A percentile compares a stretch with the other conserved stretches of the same genome.
These are phyloP conservation scores for Raffaelea albimanens DNA, from an alignment of 2,329 filamentous ascomycete genomes.

Conservation along the genomic window DNA sequence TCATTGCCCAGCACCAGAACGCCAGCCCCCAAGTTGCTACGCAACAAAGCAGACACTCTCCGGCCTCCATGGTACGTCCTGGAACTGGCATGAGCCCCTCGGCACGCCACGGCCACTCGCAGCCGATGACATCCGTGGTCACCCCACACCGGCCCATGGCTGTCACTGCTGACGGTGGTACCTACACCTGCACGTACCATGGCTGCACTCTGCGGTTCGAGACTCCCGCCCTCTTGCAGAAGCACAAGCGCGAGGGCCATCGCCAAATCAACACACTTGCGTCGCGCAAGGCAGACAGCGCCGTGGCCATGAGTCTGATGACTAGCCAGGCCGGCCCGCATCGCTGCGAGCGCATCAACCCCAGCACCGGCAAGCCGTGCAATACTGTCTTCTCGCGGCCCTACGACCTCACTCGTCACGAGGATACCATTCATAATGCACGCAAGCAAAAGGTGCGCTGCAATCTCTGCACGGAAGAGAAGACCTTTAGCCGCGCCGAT, in stretches of 20 bases:
- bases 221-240: constrained; percentile 75
- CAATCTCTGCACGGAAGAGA: constrained; percentile 87
- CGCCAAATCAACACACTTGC: constrained; percentile 55
- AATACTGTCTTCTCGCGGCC: constrained; percentile 89
- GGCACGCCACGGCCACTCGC: background rate
- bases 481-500: constrained; percentile 93
- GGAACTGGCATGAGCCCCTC: constrained; percentile 18
- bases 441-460: constrained; percentile 93
- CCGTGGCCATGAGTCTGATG: constrained; percentile 45
- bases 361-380: constrained; percentile 89
- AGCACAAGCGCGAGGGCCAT: constrained; percentile 92
- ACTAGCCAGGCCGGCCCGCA: constrained; percentile 92
- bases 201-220: constrained; percentile 85
- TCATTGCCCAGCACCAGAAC: constrained; percentile 24
- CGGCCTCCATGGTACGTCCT: constrained; percentile 8
- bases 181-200: constrained; percentile 94
- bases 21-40: background rate
- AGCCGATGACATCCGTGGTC: constrained; percentile 6
- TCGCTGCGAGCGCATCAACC: constrained; percentile 86
- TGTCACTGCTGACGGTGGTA: constrained; percentile 68
- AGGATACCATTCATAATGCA: constrained; percentile 94
- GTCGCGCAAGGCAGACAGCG: constrained; percentile 20
- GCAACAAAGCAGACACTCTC: constrained; percentile 4
- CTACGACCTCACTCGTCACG: constrained; percentile 92
- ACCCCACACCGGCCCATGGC: constrained; percentile 43